These are phyloP conservation scores for Mycena venus DNA, from an alignment of 768 basidiomycete genomes.

Conservation along the genomic window DNA sequence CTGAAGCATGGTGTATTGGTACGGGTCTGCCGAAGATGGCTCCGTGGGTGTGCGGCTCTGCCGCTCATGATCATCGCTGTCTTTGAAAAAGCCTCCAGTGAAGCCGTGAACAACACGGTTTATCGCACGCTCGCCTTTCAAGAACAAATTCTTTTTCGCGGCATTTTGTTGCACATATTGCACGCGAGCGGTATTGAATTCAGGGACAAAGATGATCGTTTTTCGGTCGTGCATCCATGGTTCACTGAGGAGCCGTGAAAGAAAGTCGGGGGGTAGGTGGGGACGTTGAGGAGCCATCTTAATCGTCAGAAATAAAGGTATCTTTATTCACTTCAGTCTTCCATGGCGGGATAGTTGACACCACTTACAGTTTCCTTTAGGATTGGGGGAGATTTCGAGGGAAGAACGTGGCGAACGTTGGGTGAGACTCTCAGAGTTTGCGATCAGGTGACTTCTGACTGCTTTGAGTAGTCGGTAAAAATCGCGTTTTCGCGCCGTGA, in stretches of 20 bases:
- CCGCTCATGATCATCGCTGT: background rate
- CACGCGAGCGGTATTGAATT: background rate
- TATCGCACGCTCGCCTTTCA: background rate
- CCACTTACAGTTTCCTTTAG: too few relatives aligned
- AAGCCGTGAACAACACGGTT: background rate
- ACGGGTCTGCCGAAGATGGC: background rate
- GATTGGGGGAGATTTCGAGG: too few relatives aligned
- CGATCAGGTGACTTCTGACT: too few relatives aligned
- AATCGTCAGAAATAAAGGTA: too few relatives aligned
- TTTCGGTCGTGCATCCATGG: constrained; percentile 10
- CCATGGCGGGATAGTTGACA: too few relatives aligned
- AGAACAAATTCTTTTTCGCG: background rate
- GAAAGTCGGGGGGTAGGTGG: constrained; percentile 14
- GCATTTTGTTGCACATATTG: background rate
- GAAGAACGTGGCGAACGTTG: too few relatives aligned
- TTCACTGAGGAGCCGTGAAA: background rate
- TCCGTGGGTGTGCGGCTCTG: background rate
- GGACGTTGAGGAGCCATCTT: background rate
- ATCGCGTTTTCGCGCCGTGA: too few relatives aligned
- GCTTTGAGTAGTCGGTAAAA: too few relatives aligned
- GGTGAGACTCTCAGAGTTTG: too few relatives aligned
- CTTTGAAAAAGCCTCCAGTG: background rate
- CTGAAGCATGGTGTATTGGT: constrained; percentile 17
- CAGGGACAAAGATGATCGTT: background rate
- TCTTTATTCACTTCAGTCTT: too few relatives aligned